phyloP scores from a whole-genome alignment of 306 rosid genomes.

The Heteromeles arbutifolia region DNA sequence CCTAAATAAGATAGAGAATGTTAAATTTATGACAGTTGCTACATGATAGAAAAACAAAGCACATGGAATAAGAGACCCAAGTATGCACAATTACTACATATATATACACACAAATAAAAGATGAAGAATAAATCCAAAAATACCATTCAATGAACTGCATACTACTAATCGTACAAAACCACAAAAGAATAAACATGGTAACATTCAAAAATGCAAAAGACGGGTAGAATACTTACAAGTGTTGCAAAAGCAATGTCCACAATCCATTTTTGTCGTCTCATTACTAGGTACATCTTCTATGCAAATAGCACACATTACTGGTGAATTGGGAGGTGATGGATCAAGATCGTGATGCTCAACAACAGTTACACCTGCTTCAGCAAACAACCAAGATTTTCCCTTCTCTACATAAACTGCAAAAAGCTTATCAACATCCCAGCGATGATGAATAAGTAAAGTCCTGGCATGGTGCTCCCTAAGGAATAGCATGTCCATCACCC shows the following conservation, averaged over 20 bases:
- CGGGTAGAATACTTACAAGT: constrained; percentile 44
- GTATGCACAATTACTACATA: neutral
- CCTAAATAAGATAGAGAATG: constrained; percentile 35
- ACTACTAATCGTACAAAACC: neutral
- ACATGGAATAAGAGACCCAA: neutral
- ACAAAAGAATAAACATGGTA: neutral
- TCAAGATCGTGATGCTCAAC: constrained; percentile 34
- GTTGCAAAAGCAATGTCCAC: constrained; percentile 94
- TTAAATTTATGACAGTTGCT: neutral
- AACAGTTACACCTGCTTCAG: constrained; percentile 71
- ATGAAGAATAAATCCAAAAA: neutral
- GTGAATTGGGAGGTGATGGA: constrained; percentile 21
- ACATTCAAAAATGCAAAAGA: neutral
- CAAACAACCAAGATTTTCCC: constrained; percentile 48
- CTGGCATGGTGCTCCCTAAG: constrained; percentile 80
- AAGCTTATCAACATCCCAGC: constrained; percentile 84
- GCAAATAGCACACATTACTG: constrained; percentile 63
- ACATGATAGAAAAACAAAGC: neutral
- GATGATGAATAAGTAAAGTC: constrained; percentile 69
- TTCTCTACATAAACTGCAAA: constrained; percentile 62
- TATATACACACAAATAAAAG: neutral
- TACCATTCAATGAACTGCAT: neutral
- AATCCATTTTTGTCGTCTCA: constrained; percentile 75
- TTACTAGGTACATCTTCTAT: constrained; percentile 57
- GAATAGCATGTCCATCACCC: constrained; percentile 74